These are phyloP conservation scores for Sextonia rubra DNA, from an alignment of 164 flowering plant genomes.

Conservation along the genomic window DNA sequence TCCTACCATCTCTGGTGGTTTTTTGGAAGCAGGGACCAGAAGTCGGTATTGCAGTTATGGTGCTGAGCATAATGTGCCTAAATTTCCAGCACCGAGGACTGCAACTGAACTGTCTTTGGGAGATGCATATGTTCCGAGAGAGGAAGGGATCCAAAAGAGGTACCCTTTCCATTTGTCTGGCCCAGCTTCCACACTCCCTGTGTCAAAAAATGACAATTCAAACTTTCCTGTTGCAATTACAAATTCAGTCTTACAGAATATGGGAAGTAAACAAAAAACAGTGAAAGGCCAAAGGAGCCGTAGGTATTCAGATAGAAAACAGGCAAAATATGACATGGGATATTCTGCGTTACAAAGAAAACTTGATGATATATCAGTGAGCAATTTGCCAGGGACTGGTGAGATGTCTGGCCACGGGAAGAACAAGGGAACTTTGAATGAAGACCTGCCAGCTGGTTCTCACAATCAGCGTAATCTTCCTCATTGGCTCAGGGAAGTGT, in stretches of 20 bases:
- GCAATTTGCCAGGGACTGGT: slow-evolving; percentile 4
- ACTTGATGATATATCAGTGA: slow-evolving; percentile 4
- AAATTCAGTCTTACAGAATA: slow-evolving; percentile 11
- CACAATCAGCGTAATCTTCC: slow-evolving; percentile 29
- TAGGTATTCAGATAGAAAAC: slow-evolving; percentile 11
- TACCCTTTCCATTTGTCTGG: slow-evolving; percentile 8
- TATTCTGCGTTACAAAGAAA: slow-evolving; percentile 6
- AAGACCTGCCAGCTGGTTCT: slow-evolving; percentile 6
- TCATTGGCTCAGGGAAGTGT: slow-evolving; percentile 50
- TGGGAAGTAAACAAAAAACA: slow-evolving; percentile 16
- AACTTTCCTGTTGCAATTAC: neutral
- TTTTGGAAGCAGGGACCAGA: slow-evolving; percentile 8
- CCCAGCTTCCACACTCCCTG: neutral
- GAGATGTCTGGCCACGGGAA: slow-evolving; percentile 9
- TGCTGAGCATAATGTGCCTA: neutral
- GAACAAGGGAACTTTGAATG: slow-evolving; percentile 2
- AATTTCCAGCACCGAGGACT: slow-evolving; percentile 11
- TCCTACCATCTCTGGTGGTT: neutral
- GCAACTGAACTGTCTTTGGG: slow-evolving; percentile 43
- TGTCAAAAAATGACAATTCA: neutral
- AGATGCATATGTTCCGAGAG: slow-evolving; percentile 11
- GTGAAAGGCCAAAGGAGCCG: slow-evolving; percentile 14
- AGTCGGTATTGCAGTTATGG: neutral
- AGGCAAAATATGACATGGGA: slow-evolving; percentile 3
- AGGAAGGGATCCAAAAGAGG: slow-evolving; percentile 8